Conservation (phyloP, 2,329 filamentous ascomycete species). For the Dactylonectria macrodidyma region DNA sequence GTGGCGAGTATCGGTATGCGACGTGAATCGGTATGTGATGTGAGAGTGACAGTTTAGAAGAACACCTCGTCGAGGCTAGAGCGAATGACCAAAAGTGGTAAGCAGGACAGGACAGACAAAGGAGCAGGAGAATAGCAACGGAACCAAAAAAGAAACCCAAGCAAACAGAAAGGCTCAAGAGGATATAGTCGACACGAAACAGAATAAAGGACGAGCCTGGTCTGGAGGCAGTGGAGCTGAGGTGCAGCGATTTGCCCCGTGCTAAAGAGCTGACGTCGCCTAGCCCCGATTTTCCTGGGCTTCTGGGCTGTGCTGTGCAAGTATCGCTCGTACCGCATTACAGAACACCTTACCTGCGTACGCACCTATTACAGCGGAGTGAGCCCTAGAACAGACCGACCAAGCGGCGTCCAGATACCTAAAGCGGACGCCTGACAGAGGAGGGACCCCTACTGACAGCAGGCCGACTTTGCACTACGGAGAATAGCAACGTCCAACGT, state of each 20-base stretch:
- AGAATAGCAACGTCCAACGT: not conserved
- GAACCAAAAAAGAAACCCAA: conserved; percentile 1
- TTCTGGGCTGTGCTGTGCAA: conserved; percentile 6
- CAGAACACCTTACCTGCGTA: not conserved
- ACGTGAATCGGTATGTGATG: too few species aligned
- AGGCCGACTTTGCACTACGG: too few species aligned
- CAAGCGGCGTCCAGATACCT: not conserved
- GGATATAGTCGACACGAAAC: conserved; percentile 23
- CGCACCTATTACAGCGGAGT: not conserved
- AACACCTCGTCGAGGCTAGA: not conserved
- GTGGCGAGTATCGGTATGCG: not conserved
- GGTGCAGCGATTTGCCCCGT: conserved; percentile 21
- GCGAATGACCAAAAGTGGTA: conserved; percentile 7
- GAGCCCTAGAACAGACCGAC: not conserved
- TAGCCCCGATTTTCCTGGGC: conserved; percentile 37
- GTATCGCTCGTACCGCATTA: not conserved
- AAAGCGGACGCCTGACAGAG: not conserved
- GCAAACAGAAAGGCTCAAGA: conserved; percentile 11
- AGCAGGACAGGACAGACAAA: not conserved
- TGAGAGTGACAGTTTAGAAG: not conserved
- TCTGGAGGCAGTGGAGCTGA: conserved; percentile 29
- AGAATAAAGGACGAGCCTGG: conserved; percentile 19
- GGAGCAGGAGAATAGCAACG: conserved; percentile 3
- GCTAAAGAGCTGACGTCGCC: conserved; percentile 46
- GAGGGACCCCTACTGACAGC: not conserved